Percentiles rank a stretch among this genome's conserved stretches.
Evolutionary conservation across 1,139 yeast genomes (phyloP).

Genomic region (Eremothecium sinecaudum): DNA sequence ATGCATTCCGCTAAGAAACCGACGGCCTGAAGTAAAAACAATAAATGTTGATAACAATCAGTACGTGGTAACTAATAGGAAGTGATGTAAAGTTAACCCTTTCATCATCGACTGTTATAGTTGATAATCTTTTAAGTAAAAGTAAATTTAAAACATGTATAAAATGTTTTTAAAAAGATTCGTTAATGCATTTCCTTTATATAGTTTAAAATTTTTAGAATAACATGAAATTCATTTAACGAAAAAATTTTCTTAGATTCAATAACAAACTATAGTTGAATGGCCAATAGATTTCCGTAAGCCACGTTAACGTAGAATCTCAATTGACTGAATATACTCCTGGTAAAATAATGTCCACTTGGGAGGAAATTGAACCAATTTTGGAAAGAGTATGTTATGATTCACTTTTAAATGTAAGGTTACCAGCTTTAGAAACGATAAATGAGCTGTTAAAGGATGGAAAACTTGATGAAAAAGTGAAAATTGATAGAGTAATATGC

Average conservation of each 20-base stretch:
- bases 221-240: neutral
- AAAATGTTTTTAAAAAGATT: too few species aligned
- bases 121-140: slow-evolving; percentile 10
- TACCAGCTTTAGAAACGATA: slow-evolving; percentile 8
- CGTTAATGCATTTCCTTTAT: too few species aligned
- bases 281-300: too few species aligned
- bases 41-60: slow-evolving; percentile 5
- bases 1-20: slow-evolving; percentile 13
- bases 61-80: slow-evolving; percentile 2
- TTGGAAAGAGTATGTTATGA: slow-evolving; percentile 7
- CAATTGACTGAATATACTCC: too few species aligned
- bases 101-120: slow-evolving; percentile 18
- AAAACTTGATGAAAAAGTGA: slow-evolving; percentile 7
- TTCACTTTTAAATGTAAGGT: slow-evolving; percentile 8
- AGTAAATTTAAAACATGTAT: neutral
- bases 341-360: slow-evolving; percentile 7
- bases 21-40: slow-evolving; percentile 4
- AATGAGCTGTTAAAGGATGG: slow-evolving; percentile 5
- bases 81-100: slow-evolving; percentile 11
- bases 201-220: neutral
- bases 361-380: slow-evolving; percentile 8
- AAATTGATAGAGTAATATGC: slow-evolving; percentile 19
- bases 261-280: too few species aligned
- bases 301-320: too few species aligned
- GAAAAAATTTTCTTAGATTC: slow-evolving; percentile 3